Evolutionary conservation across 345 rosid genomes (phyloP), one percentile per base, ranked within the genome.

Genomic region (Arabidopsis arenosa): DNA sequence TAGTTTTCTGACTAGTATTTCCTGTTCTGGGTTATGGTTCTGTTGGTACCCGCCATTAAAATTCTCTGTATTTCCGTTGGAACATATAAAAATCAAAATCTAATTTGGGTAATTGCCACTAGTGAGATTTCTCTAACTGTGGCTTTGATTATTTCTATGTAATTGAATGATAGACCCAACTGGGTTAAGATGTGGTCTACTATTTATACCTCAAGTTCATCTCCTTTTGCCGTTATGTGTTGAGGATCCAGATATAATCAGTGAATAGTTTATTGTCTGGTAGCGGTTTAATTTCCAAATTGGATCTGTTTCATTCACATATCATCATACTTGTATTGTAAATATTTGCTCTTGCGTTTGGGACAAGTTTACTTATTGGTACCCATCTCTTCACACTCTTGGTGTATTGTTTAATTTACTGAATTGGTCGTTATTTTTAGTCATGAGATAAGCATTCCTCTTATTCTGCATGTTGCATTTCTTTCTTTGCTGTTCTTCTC

Each of bases 291-390:
- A 8, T 63, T 28, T 1, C 49, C 26, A 21, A 23, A 2, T 14
- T 54, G 26, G 11, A 54, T 54, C 43, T 54, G 44, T 30, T 69
- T 62, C 39, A 14, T 61, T 43, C 47, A 60, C 43, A 30, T 37
- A 59, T 52, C 23, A 35, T 35, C 56, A 63, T 18, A 70, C 5
- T 62, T 76, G 41, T 53, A 4, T 5, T 63, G 59, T 70, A 28
- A 45, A 70, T 70, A 53, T 28, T 55, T 33, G 35, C 28, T 54
- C 53, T 70, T 76, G 49, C 75, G 75, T 69, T 54, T 76, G 15
- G 36, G 9, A 68, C 23, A 68, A 33, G 69, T 53, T 61, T 28
- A 44, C 40, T 30, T 75, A 39, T 59, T 58, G 73, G 37, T 59
- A 39, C 39, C 41, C 21, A 52, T 60, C 58, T 60, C 21, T 33